Evolutionary conservation across 371 early-diverging fungal species (phyloP), one percentile per base, ranked within the genome.

Genomic region (Rhizomucor pusillus): DNA sequence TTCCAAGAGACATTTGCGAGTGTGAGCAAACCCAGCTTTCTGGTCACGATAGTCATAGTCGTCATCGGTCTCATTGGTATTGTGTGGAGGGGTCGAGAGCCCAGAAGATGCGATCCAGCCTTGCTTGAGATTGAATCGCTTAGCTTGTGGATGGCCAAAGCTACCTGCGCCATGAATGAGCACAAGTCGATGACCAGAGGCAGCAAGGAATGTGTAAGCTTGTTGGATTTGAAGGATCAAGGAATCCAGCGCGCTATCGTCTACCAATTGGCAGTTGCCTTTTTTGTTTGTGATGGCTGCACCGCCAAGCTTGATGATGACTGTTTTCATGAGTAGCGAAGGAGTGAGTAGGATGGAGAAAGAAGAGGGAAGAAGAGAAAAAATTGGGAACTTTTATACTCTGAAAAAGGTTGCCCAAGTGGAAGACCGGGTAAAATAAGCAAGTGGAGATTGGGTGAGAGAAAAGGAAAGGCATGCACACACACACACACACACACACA

Each of bases 141-240:
- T 66, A 1, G 75, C 79, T 44, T 70, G 75, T 16, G 79, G 79
- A 52, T 78, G 79, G 7, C 75, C 79, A 64, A 75, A 78, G 46
- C 75, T 73, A 22, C 79, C 79, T 19, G 71, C 79, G 12, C 79
- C 79, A 50, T 78, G 79, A 25, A 78, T 52, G 3, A 77, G 51
- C 10, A 77, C 58, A 2, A 77, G 44, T 14, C 50, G 57, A 35
- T 72, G 55, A 10, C 69, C 67, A 3, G 45, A 18, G 9, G 53
- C 44, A 18, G 47, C 37, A 5, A 72, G 54, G 22, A 12, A 20
- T 1, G 52, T 9, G 35, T 71, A 67, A 1, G 70, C 74, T 3
- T 14, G 6, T 14, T 51, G 58, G 13, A 77, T 57, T 54, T 73
- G 72, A 37, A 51, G 41, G 14, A 71, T 47, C 14, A 69, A 39